Evolutionary conservation across 1,139 yeast species (phyloP).

Genomic region (Hyphopichia fennica): DNA sequence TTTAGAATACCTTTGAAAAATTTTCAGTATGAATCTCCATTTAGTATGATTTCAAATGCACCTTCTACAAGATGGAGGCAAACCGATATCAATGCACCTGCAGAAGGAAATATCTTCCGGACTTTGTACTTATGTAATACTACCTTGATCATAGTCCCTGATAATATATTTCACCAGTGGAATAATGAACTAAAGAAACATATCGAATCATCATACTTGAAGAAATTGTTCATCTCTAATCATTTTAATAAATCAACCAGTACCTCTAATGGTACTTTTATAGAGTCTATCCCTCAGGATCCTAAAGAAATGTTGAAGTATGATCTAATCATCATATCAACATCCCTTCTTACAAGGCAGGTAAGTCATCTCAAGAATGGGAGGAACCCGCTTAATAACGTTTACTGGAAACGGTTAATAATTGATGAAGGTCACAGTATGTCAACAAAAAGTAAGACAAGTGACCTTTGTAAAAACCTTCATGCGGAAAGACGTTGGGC

Average conservation of each 20-base stretch:
- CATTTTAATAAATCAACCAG: constrained; percentile 24
- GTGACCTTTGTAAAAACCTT: constrained; percentile 47
- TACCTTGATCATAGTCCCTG: constrained; percentile 65
- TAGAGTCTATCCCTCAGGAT: constrained; percentile 20
- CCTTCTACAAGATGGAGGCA: constrained; percentile 5
- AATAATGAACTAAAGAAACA: constrained; percentile 57
- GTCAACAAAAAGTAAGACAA: constrained; percentile 53
- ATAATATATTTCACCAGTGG: constrained; percentile 70
- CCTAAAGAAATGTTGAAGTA: constrained; percentile 36
- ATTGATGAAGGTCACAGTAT: constrained; percentile 77
- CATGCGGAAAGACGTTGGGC: constrained; percentile 68
- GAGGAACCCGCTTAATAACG: constrained; percentile 34
- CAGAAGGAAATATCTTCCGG: constrained; percentile 21
- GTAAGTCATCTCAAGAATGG: constrained; percentile 20
- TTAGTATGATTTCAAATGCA: constrained; percentile 18
- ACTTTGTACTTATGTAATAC: constrained; percentile 47
- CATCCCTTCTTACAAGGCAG: constrained; percentile 44
- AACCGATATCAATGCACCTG: constrained; percentile 13
- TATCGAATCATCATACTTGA: constrained; percentile 35
- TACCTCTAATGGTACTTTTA: constrained; percentile 15
- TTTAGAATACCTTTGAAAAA: constrained; percentile 35
- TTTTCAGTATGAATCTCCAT: constrained; percentile 20
- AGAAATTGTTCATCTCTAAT: constrained; percentile 32
- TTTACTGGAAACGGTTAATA: constrained; percentile 68
- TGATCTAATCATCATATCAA: constrained; percentile 56